Conservation (phyloP, 768 basidiomycete genomes). For the Ramaria sp. region DNA sequence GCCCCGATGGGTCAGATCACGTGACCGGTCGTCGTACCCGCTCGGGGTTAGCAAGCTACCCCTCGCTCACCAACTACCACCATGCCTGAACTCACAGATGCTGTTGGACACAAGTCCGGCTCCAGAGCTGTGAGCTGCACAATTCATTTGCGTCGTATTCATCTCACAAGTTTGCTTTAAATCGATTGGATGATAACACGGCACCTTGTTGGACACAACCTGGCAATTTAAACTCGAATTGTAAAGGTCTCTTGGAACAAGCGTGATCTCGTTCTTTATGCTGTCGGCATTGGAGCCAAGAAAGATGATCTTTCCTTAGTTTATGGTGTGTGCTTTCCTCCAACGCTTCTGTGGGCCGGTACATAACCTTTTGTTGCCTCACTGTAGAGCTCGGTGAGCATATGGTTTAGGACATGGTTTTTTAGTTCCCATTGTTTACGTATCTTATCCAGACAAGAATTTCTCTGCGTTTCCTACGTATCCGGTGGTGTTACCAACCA, state of each 20-base stretch:
- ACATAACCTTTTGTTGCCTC: too few species aligned
- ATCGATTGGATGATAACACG: neutral
- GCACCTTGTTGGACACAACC: neutral
- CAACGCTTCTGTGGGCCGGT: too few species aligned
- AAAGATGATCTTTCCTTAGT: slow-evolving; percentile 55
- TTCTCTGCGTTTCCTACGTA: slow-evolving; percentile 79
- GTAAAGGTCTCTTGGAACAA: slow-evolving; percentile 73
- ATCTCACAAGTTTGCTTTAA: neutral
- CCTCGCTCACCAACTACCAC: too few species aligned
- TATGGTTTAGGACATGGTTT: neutral
- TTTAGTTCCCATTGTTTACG: neutral
- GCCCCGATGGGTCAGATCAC: too few species aligned
- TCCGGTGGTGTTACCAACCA: slow-evolving; percentile 68
- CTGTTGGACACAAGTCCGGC: slow-evolving; percentile 45
- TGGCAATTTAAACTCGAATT: neutral
- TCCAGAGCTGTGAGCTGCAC: slow-evolving; percentile 41
- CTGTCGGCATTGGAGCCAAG: slow-evolving; percentile 75
- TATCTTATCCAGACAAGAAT: slow-evolving; percentile 35
- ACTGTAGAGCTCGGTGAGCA: slow-evolving; percentile 19
- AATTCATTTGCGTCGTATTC: neutral
- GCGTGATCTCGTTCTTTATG: slow-evolving; percentile 71
- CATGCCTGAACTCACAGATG: slow-evolving; percentile 49
- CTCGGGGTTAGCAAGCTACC: too few species aligned
- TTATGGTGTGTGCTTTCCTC: slow-evolving; percentile 42
- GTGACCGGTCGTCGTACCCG: too few species aligned